Conservation (phyloP, 2,329 filamentous ascomycete species). For the Aspergillus thermomutatus region DNA sequence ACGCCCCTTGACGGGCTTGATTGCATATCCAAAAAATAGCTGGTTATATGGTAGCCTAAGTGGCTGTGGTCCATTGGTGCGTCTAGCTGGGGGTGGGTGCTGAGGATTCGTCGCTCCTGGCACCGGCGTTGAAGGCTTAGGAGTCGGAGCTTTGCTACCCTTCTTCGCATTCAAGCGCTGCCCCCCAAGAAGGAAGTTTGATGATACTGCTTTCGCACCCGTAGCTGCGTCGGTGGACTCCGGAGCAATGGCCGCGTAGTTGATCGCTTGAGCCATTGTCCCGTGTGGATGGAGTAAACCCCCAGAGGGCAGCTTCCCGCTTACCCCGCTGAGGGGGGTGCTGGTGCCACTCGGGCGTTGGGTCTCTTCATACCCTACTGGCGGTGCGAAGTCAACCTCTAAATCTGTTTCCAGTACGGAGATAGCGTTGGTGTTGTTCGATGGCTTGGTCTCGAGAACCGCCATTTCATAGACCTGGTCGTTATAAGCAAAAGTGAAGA, state of each 20-base stretch:
- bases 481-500: constrained; percentile 97
- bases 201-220: constrained; percentile 62
- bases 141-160: constrained; percentile 68
- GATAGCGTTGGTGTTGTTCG: constrained; percentile 74
- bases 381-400: constrained; percentile 91
- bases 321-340: constrained; percentile 69
- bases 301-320: constrained; percentile 62
- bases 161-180: constrained; percentile 83
- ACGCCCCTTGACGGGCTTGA: constrained; percentile 81
- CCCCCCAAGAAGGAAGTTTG: constrained; percentile 76
- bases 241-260: constrained; percentile 87
- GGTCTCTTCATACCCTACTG: constrained; percentile 90
- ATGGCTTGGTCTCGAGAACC: constrained; percentile 88
- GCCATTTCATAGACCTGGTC: constrained; percentile 90
- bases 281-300: constrained; percentile 79
- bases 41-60: constrained; percentile 82
- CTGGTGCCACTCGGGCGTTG: constrained; percentile 75
- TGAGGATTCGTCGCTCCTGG: constrained; percentile 52
- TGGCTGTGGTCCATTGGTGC: constrained; percentile 78
- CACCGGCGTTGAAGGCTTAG: constrained; percentile 70
- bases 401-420: constrained; percentile 96
- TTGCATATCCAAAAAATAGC: constrained; percentile 93
- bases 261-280: constrained; percentile 97
- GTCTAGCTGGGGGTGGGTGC: constrained; percentile 43
- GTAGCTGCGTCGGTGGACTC: constrained; percentile 63